Base-by-base conservation (phyloP, 371 early-diverging fungal genomes). In the Batkoa obscura region DNA sequence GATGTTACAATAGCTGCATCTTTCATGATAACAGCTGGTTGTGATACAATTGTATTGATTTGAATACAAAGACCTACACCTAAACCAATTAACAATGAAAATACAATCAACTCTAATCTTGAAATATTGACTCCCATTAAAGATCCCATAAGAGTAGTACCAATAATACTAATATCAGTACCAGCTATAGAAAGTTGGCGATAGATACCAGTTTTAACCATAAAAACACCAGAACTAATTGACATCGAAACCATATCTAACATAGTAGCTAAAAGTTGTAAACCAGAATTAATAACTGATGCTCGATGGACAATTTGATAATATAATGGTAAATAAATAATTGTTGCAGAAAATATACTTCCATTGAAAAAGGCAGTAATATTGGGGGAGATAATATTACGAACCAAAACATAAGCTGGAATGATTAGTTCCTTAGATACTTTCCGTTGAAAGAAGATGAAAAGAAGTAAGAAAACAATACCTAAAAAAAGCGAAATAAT, bases 1-100 rank as follows among this genome's bases (percentile, higher is more conserved):
- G 77, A 65, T 30, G 88, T 80, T 37, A 72, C 78, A 15, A 84
- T 66, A n/a, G 85, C 78, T 56, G 81, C 73, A 55, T 78, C 73
- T 45, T 64, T 65, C 33, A 62, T 60, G 12, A 50, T 62, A 2
- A 78, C 77, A 4, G 71, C 55, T 0, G 73, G 65, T 63, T 83
- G 85, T 2, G 69, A 72, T 0, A 69, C 76, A 23, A 83, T 66
- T 31, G 80, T 69, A 46, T 62, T 61, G 39, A 78, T 76, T 62
- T 84, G 81, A 60, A 80, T 72, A 15, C 73, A 70, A 31, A 79
- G 49, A 37, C 84, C 84, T 30, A 78, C 61, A 30, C 77, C 77
- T 30, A 74, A 49, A 31, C 83, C 80, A 2, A 76, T 61, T 30
- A 77, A 50, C 30, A 77, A 56, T 50, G 73, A 56, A 54, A 58